Evolutionary conservation across 352 stramenopile species (phyloP).

Genomic region (Pythium brassicae): DNA sequence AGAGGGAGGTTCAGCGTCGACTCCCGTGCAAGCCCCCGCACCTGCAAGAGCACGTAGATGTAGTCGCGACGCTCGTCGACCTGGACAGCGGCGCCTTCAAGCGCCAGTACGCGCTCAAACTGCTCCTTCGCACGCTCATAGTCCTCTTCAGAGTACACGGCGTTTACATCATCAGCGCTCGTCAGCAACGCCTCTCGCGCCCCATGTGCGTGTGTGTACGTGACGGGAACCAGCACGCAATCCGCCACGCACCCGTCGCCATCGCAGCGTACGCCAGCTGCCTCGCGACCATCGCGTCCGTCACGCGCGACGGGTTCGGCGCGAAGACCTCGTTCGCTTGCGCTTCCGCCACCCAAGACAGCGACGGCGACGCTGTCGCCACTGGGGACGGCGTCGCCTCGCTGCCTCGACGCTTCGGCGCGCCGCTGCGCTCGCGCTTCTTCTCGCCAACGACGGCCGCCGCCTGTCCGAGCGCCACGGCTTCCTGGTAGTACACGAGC

Average conservation of each 20-base stretch:
- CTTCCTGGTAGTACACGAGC: slow-evolving; percentile 36
- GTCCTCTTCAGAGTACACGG: slow-evolving; percentile 18
- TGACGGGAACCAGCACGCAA: background rate
- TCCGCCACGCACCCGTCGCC: slow-evolving; percentile 31
- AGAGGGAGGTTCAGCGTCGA: too few species aligned
- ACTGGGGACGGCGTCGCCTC: background rate
- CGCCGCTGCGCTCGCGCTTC: slow-evolving; percentile 10
- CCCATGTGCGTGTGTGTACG: too few species aligned
- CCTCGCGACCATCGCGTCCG: slow-evolving; percentile 16
- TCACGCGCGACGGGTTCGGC: slow-evolving; percentile 12
- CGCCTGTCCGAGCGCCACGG: background rate
- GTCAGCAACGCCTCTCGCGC: too few species aligned
- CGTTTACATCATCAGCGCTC: too few species aligned
- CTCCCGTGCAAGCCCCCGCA: too few species aligned
- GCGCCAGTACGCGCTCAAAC: slow-evolving; percentile 28
- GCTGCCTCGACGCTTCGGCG: background rate
- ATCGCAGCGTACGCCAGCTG: slow-evolving; percentile 36
- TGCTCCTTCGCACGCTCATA: slow-evolving; percentile 35
- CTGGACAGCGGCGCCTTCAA: background rate
- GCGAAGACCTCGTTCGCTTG: slow-evolving; percentile 18
- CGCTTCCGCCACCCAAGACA: slow-evolving; percentile 14
- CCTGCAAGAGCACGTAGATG: slow-evolving; percentile 65
- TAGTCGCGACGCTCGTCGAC: slow-evolving; percentile 24
- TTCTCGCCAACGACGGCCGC: slow-evolving; percentile 6
- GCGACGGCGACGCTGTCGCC: background rate